Conservation (phyloP, 2,329 filamentous ascomycete species). For the Emmonsiellopsis sp. region DNA sequence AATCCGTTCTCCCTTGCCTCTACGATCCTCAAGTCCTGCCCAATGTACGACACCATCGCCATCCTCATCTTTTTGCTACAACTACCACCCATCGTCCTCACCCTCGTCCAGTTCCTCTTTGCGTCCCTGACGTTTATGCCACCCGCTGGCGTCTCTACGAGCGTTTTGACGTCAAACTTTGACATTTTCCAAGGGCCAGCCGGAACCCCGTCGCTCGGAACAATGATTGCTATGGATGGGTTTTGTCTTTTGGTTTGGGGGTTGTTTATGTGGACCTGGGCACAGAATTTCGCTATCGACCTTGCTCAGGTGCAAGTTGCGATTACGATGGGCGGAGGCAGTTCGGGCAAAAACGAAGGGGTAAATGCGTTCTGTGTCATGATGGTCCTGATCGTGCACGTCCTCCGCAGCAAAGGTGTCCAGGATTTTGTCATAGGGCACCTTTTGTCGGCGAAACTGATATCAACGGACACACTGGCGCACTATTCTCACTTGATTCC, state of each 20-base stretch:
- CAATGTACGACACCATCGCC: constrained; percentile 88
- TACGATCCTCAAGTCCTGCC: constrained; percentile 82
- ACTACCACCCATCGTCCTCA: constrained; percentile 77
- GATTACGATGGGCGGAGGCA: constrained; percentile 77
- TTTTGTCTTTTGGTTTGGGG: constrained; percentile 74
- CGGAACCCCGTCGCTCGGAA: constrained; percentile 76
- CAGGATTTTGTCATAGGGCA: constrained; percentile 42
- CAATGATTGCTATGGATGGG: constrained; percentile 73
- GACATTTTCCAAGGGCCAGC: constrained; percentile 86
- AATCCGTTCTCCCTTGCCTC: constrained; percentile 68
- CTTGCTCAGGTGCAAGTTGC: constrained; percentile 90
- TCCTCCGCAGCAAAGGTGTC: constrained; percentile 37
- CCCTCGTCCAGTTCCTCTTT: constrained; percentile 84
- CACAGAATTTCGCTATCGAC: constrained; percentile 82
- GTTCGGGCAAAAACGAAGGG: constrained; percentile 38
- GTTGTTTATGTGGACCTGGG: constrained; percentile 73
- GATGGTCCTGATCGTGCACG: constrained; percentile 37
- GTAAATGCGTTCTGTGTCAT: constrained; percentile 38
- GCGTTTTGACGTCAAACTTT: constrained; percentile 67
- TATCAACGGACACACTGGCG: constrained; percentile 34
- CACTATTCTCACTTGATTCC: constrained; percentile 37
- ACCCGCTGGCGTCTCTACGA: constrained; percentile 67
- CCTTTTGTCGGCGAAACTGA: constrained; percentile 35
- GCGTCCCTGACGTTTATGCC: constrained; percentile 88
- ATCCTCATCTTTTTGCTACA: constrained; percentile 94